Conservation (phyloP, 345 rosid genomes). For the Aegle marmelos region DNA sequence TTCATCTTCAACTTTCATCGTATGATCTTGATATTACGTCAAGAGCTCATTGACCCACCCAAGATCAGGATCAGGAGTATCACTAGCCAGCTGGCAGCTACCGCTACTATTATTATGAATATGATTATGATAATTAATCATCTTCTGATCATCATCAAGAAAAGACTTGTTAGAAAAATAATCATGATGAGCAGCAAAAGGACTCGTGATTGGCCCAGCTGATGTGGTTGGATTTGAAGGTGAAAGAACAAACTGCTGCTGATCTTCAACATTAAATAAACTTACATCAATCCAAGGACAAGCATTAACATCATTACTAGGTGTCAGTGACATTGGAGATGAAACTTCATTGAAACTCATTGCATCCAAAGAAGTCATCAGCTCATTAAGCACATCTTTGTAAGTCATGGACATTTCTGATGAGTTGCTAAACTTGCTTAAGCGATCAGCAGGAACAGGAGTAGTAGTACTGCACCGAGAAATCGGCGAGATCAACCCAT, state of each 20-base stretch:
- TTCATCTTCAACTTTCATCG: slow-evolving; percentile 9
- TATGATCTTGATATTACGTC: slow-evolving; percentile 35
- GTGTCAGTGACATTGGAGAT: slow-evolving; percentile 17
- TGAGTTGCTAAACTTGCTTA: slow-evolving; percentile 28
- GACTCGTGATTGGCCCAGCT: slow-evolving; percentile 10
- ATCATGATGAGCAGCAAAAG: slow-evolving; percentile 9
- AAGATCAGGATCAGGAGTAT: slow-evolving; percentile 59
- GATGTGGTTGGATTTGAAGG: slow-evolving; percentile 50
- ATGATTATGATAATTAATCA: too few relatives aligned
- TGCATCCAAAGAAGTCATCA: slow-evolving; percentile 54
- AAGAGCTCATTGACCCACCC: slow-evolving; percentile 94
- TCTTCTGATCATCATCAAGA: too few relatives aligned
- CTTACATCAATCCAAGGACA: slow-evolving; percentile 47
- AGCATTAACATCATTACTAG: not conserved
- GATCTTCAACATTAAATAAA: slow-evolving; percentile 23
- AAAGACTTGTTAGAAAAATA: slow-evolving; percentile 5
- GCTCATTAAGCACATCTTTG: slow-evolving; percentile 51
- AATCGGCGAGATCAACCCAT: slow-evolving; percentile 30
- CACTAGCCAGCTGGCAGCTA: not conserved
- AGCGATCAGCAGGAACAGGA: slow-evolving; percentile 13
- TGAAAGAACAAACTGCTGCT: slow-evolving; percentile 50
- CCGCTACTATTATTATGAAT: too few relatives aligned
- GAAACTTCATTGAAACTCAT: slow-evolving; percentile 43
- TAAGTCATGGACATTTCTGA: slow-evolving; percentile 33
- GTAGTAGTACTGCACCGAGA: slow-evolving; percentile 18